phyloP scores from a whole-genome alignment of 2,329 filamentous ascomycete species.

The Clarireedia homoeocarpa region DNA sequence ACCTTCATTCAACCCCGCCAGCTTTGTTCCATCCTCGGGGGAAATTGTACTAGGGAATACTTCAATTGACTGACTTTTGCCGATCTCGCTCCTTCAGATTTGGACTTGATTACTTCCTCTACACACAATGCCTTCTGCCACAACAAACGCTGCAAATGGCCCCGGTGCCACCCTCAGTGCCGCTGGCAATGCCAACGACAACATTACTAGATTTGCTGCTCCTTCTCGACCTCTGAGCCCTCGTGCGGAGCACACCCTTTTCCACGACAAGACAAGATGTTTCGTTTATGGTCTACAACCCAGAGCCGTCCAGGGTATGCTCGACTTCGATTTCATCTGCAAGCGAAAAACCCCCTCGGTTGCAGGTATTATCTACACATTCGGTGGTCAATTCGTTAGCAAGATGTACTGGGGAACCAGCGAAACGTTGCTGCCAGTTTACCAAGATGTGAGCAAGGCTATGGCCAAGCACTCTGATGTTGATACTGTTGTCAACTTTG shows the following conservation, averaged over 20 bases:
- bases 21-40: neutral
- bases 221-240: constrained; percentile 90
- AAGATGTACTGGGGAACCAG: constrained; percentile 99
- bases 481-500: constrained; percentile 98
- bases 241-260: constrained; percentile 79
- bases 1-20: neutral
- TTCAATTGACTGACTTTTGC: constrained; percentile 17
- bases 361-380: constrained; percentile 99
- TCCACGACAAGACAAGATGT: constrained; percentile 99
- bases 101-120: neutral
- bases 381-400: constrained; percentile 99
- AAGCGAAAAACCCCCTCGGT: constrained; percentile 95
- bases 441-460: constrained; percentile 89
- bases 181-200: constrained; percentile 78
- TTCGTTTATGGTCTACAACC: constrained; percentile 99
- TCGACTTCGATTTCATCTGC: constrained; percentile 99
- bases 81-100: constrained; percentile 7
- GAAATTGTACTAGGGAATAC: neutral
- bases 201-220: constrained; percentile 92
- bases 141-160: constrained; percentile 27
- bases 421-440: constrained; percentile 96
- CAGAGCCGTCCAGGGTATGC: constrained; percentile 83
- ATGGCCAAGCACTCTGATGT: constrained; percentile 95
- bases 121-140: constrained; percentile 11
- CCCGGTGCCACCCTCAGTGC: constrained; percentile 34